Evolutionary conservation across 2,329 filamentous ascomycete genomes (phyloP).

Genomic region (Monascus ruber): DNA sequence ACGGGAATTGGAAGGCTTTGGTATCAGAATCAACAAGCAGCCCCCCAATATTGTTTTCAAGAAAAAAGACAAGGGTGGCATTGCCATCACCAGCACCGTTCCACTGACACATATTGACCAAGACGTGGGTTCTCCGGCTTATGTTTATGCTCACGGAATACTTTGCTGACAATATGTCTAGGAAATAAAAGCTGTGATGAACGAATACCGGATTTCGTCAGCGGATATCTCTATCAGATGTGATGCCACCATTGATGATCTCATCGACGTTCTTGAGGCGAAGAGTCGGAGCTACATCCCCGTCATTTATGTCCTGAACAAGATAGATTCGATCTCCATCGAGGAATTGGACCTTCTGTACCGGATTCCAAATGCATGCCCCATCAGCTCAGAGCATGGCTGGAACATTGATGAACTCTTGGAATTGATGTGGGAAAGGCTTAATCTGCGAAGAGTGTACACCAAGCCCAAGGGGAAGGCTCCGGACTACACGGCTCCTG

Average conservation of each 20-base stretch:
- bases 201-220: slow-evolving; percentile 90
- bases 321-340: slow-evolving; percentile 96
- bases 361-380: slow-evolving; percentile 90
- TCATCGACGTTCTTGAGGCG: slow-evolving; percentile 92
- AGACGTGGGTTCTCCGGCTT: slow-evolving; percentile 40
- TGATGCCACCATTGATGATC: slow-evolving; percentile 91
- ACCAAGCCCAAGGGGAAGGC: slow-evolving; percentile 95
- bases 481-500: slow-evolving; percentile 84
- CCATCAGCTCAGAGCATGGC: slow-evolving; percentile 92
- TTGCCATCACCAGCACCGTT: slow-evolving; percentile 91
- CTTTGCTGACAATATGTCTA: slow-evolving; percentile 12
- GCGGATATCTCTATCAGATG: slow-evolving; percentile 96
- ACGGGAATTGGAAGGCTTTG: slow-evolving; percentile 88
- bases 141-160: background rate
- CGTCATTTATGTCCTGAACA: slow-evolving; percentile 98
- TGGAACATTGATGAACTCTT: slow-evolving; percentile 97
- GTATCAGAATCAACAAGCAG: slow-evolving; percentile 92
- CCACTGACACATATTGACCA: slow-evolving; percentile 85
- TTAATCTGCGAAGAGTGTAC: slow-evolving; percentile 83
- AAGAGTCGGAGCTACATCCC: slow-evolving; percentile 94
- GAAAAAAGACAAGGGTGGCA: slow-evolving; percentile 98
- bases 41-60: slow-evolving; percentile 98
- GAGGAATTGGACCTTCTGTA: slow-evolving; percentile 95
- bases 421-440: slow-evolving; percentile 97
- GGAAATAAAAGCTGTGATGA: slow-evolving; percentile 97